Percentiles rank a stretch among this genome's conserved stretches.
phyloP scores from a whole-genome alignment of 108 stramenopile genomes.

The Cyclotella choctawhatcheeana region DNA sequence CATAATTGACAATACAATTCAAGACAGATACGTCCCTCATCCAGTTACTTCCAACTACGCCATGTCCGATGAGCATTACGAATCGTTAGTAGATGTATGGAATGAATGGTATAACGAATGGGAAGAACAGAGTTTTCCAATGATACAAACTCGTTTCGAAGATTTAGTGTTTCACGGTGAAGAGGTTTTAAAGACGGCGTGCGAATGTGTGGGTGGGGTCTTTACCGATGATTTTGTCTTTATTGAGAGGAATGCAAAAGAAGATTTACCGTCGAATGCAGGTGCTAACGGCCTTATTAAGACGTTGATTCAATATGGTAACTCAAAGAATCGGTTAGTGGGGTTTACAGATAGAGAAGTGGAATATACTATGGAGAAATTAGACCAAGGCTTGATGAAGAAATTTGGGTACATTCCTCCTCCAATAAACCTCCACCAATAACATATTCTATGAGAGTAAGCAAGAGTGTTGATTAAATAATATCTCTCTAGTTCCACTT shows the following conservation, averaged over 20 bases:
- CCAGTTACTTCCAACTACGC: slow-evolving; percentile 40
- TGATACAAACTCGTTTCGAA: slow-evolving; percentile 85
- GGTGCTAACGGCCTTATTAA: slow-evolving; percentile 73
- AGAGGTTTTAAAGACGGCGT: slow-evolving; percentile 62
- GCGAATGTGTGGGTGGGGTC: slow-evolving; percentile 81
- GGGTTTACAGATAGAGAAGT: slow-evolving; percentile 71
- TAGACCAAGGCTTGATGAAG: slow-evolving; percentile 70
- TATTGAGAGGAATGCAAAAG: slow-evolving; percentile 69
- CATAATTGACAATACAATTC: slow-evolving; percentile 31
- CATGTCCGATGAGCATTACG: slow-evolving; percentile 21
- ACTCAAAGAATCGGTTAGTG: slow-evolving; percentile 56
- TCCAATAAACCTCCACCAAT: no score
- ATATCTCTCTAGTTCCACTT: no score
- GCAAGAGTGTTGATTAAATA: no score
- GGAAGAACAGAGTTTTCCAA: slow-evolving; percentile 71
- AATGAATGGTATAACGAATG: slow-evolving; percentile 80
- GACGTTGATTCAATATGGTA: slow-evolving; percentile 82
- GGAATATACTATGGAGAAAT: slow-evolving; percentile 49
- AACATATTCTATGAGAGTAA: no score
- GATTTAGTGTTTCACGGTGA: slow-evolving; percentile 87
- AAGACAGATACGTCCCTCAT: slow-evolving; percentile 15
- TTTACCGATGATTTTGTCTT: slow-evolving; percentile 63
- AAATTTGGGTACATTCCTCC: slow-evolving; percentile 42
- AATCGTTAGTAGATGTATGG: slow-evolving; percentile 80
- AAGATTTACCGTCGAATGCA: slow-evolving; percentile 49